Percentiles rank a stretch among this genome's conserved stretches.
These are phyloP conservation scores for Tetrapyrgos nigripes DNA, from an alignment of 1,284 basidiomycete genomes.

Conservation along the genomic window DNA sequence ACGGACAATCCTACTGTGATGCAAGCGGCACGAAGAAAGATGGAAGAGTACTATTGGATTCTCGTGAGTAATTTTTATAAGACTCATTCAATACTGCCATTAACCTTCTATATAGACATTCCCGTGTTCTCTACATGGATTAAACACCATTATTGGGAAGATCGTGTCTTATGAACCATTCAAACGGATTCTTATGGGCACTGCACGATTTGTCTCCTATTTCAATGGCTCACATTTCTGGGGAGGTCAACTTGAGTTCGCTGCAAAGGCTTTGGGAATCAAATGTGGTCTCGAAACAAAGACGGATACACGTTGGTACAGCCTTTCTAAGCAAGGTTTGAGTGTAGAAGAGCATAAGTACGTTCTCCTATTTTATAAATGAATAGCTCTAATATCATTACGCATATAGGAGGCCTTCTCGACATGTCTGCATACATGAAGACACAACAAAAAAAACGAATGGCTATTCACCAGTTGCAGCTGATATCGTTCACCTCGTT, in stretches of 20 bases:
- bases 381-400: constrained; percentile 12
- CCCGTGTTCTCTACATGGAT: constrained; percentile 30
- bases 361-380: constrained; percentile 26
- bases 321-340: constrained; percentile 14
- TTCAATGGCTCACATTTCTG: constrained; percentile 41
- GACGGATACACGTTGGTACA: constrained; percentile 34
- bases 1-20: constrained; percentile 32
- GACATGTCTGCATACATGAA: constrained; percentile 22
- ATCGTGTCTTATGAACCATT: constrained; percentile 27
- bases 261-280: constrained; percentile 20
- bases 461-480: constrained; percentile 27
- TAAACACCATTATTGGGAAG: constrained; percentile 36
- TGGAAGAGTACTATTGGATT: constrained; percentile 22
- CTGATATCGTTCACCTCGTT: constrained; percentile 28
- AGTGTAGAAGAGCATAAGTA: constrained; percentile 16
- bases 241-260: constrained; percentile 28
- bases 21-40: constrained; percentile 23
- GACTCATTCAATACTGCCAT: not conserved
- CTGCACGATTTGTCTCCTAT: constrained; percentile 31
- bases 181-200: constrained; percentile 26
- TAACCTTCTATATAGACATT: constrained; percentile 17
- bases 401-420: constrained; percentile 12
- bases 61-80: constrained; percentile 9
- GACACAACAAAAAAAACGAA: constrained; percentile 29
- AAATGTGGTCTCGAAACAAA: constrained; percentile 30